Evolutionary conservation across 768 basidiomycete genomes (phyloP), one percentile per base, ranked within the genome.

Genomic region (Suillus plorans): DNA sequence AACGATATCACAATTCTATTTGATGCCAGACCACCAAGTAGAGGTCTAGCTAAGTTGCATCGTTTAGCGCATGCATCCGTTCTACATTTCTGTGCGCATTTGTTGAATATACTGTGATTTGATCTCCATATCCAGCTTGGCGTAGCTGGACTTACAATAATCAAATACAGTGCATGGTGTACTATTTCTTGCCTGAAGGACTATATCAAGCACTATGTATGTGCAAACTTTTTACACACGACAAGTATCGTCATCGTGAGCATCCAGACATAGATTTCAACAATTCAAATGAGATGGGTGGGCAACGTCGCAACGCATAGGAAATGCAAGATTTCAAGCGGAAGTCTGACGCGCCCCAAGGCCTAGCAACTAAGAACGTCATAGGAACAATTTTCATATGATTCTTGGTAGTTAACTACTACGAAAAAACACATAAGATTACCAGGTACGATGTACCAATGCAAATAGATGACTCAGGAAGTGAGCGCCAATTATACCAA

Each of bases 401-500:
- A 41, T 58, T 22, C 16, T 9, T 16, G 25, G 25, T 13, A 1
- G 36, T 57, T 36, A 57, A 37, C 55, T 22, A 37, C 55, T 22
- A 57, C 34, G n/a, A 8, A 5, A 31, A 53, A 10, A 5, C 28
- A 31, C 49, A 14, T 8, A 10, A n/a, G 12, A 36, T 25, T 39
- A 25, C 14, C 20, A n/a, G 20, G 36, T n/a, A 37, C 4, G n/a
- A 37, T n/a, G 13, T n/a, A 14, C 34, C 55, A 5, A 34, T 31
- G 18, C 18, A n/a, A 36, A 55, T 55, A 58, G 5, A 39, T 18
- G 16, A 50, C 47, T 49, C 22, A 5, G n/a, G 37, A 3, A 68
- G 61, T 36, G 52, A 61, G 25, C n/a, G 57, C 49, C 39, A 37
- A 28, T 63, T 79, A 95, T 62, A 93, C 83, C 73, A 97, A 75